Base-by-base conservation (phyloP, 2,329 filamentous ascomycete genomes). In the Lecanosticta acicola region DNA sequence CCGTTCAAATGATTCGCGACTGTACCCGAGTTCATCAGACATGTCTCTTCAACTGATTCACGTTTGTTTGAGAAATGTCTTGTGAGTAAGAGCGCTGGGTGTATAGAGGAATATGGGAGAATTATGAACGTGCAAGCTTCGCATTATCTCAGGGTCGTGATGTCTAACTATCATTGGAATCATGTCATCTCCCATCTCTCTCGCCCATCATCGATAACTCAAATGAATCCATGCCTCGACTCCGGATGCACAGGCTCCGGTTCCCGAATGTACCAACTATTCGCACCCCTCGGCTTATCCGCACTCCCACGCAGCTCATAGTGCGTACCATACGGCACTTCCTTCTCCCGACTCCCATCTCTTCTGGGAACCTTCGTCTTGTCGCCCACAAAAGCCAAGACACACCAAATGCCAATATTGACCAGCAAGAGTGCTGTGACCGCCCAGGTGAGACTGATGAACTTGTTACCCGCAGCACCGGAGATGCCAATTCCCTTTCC, bases 361-460 rank as follows among this genome's bases (percentile, higher is more conserved):
- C 24, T 11, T 29, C 24, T 7, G 24, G 24, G 24, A 29, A 29
- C 38, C 14, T 40, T 40, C 38, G 19, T 4, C 16, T 37, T 38
- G 16, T 54, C 51, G 3, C 46, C 51, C 3, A 49, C 39, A 3
- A 54, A 42, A 3, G 17, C 39, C 10, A 56, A 8, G 4, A 54
- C 33, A 2, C 43, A 42, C 54, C 54, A 56, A 2, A 54, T 36
- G 3, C 33, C 32, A 2, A 57, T 42, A 32, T 52, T 54, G 14
- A 65, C 34, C 5, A 62, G 41, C 19, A 61, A 39, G 33, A 64
- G 46, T 9, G 50, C 53, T 1, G 75, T 75, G 0, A 76, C 72
- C 1, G 74, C 72, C 80, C 80, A 84, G 1, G 78, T 81, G 54
- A 84, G 64, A 0, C 68, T 72, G 32, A 83, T 59, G 57, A 81